Conservation (phyloP, 148 eudicot genomes). For the Pouteria glomerata region DNA sequence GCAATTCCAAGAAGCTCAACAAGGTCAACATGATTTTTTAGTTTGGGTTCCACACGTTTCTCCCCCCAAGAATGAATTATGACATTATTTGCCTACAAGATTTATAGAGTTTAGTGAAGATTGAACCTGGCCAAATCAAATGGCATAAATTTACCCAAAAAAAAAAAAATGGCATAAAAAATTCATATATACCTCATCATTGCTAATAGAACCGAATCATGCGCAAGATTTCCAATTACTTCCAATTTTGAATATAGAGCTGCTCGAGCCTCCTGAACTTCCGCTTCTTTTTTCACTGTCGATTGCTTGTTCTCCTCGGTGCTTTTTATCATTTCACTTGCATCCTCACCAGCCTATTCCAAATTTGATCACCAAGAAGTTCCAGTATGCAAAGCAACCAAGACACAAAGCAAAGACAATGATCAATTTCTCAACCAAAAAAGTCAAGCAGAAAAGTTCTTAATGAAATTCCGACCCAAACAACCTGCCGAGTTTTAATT, state of each 20-base stretch:
- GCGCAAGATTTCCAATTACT: slow-evolving; percentile 78
- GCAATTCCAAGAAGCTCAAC: slow-evolving; percentile 92
- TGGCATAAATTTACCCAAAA: background rate
- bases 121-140: background rate
- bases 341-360: slow-evolving; percentile 62
- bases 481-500: too few species aligned
- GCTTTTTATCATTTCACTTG: slow-evolving; percentile 49
- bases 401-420: background rate
- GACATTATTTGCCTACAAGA: slow-evolving; percentile 60
- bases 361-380: background rate
- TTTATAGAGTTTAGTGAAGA: background rate
- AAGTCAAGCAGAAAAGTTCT: background rate
- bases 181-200: slow-evolving; percentile 62
- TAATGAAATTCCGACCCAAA: background rate
- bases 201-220: slow-evolving; percentile 78
- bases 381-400: background rate
- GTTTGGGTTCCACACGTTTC: slow-evolving; percentile 47
- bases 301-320: slow-evolving; percentile 62
- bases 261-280: slow-evolving; percentile 62
- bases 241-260: slow-evolving; percentile 54
- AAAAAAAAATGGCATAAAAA: background rate
- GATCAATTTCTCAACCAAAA: background rate
- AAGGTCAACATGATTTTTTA: slow-evolving; percentile 88
- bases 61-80: slow-evolving; percentile 73
- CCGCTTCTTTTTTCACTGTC: slow-evolving; percentile 46